Evolutionary conservation across 768 basidiomycete species (phyloP).

Genomic region (Hydnomerulius pinastri): DNA sequence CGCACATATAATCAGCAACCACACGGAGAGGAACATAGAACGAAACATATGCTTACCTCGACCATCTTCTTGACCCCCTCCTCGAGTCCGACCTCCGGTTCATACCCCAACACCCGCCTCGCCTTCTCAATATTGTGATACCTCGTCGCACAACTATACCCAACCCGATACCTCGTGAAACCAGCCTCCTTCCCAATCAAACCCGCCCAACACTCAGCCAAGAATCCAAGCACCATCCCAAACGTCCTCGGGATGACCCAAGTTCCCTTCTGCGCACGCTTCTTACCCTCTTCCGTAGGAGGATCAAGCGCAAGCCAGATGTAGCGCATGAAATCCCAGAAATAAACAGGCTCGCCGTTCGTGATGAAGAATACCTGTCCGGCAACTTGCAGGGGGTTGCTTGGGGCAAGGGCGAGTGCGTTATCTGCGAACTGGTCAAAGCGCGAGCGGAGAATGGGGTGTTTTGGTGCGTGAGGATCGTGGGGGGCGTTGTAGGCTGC

Average conservation of each 20-base stretch:
- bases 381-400: constrained; percentile 74
- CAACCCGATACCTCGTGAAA: constrained; percentile 85
- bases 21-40: no score
- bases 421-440: constrained; percentile 78
- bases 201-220: constrained; percentile 75
- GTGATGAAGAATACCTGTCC: constrained; percentile 97
- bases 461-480: constrained; percentile 36
- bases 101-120: constrained; percentile 87
- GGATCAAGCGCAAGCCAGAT: constrained; percentile 76
- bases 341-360: constrained; percentile 93
- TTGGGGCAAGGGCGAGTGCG: constrained; percentile 52
- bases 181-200: constrained; percentile 76
- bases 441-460: constrained; percentile 69
- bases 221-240: constrained; percentile 69
- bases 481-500: constrained; percentile 54
- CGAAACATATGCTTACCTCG: constrained; percentile 50
- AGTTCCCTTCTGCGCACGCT: constrained; percentile 37
- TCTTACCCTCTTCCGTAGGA: constrained; percentile 43
- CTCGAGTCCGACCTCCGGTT: constrained; percentile 84
- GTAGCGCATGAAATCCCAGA: constrained; percentile 89
- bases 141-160: constrained; percentile 73
- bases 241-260: constrained; percentile 60
- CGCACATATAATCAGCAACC: not conserved
- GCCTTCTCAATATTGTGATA: constrained; percentile 97
- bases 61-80: constrained; percentile 84